Conservation (phyloP, 2,329 filamentous ascomycete genomes). For the Aspergillus sp. region DNA sequence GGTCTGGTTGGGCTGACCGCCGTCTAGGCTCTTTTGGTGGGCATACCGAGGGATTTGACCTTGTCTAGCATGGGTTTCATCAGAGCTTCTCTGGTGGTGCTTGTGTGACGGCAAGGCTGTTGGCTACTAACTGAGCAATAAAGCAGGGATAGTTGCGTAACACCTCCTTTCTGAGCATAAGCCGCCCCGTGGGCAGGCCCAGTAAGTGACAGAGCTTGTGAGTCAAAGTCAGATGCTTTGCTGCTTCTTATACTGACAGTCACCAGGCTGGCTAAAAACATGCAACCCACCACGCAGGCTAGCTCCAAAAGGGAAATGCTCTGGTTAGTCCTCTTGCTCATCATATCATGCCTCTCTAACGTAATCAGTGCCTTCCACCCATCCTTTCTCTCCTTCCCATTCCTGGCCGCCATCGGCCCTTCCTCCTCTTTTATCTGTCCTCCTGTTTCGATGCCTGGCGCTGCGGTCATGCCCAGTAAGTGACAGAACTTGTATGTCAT, state of each 20-base stretch:
- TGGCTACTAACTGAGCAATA: neutral
- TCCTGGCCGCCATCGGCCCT: neutral
- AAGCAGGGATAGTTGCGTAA: neutral
- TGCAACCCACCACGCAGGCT: neutral
- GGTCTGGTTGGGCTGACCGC: neutral
- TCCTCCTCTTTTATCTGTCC: neutral
- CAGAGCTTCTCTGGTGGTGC: neutral
- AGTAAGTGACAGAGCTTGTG: slow-evolving; percentile 22
- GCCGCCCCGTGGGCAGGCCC: slow-evolving; percentile 20
- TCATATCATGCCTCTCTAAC: neutral
- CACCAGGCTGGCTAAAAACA: slow-evolving; percentile 19
- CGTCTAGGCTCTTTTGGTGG: neutral
- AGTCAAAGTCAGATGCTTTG: neutral
- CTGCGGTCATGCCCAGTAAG: slow-evolving; percentile 19
- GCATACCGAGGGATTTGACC: neutral
- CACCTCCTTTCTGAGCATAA: slow-evolving; percentile 17
- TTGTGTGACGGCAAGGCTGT: neutral
- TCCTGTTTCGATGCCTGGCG: neutral
- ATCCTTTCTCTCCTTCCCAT: neutral
- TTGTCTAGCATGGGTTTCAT: neutral
- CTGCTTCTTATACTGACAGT: neutral
- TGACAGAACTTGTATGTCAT: slow-evolving; percentile 25
- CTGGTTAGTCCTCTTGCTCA: neutral
- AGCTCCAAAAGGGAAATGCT: slow-evolving; percentile 10
- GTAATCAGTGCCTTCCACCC: neutral